phyloP scores from a whole-genome alignment of 305 asterid species.

The Solanum aculeatissimum region DNA sequence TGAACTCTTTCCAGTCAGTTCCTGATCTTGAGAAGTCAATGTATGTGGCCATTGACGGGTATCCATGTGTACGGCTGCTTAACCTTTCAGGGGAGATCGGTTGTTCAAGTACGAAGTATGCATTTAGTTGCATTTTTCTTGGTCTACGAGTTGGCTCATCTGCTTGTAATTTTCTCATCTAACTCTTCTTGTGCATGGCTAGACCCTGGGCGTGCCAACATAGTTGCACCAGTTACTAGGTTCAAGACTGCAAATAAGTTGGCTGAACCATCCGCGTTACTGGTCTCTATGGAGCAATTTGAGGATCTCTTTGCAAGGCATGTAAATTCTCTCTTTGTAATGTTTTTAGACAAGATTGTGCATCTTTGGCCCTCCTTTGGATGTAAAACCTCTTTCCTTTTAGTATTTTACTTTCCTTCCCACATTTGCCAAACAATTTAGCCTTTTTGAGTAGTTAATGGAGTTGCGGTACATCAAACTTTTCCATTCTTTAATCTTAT shows the following conservation, averaged over 20 bases:
- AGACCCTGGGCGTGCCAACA: slow-evolving; percentile 89
- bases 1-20: slow-evolving; percentile 67
- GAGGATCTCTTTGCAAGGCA: slow-evolving; percentile 71
- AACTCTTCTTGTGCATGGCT: slow-evolving; percentile 11
- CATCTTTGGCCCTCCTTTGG: not conserved
- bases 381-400: not conserved
- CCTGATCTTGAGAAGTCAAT: slow-evolving; percentile 95
- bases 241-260: slow-evolving; percentile 40
- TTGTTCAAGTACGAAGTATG: slow-evolving; percentile 69
- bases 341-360: not conserved
- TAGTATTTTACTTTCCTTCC: not conserved
- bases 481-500: not conserved
- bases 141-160: not conserved
- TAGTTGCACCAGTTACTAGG: slow-evolving; percentile 68
- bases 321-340: slow-evolving; percentile 12
- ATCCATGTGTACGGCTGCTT: slow-evolving; percentile 94
- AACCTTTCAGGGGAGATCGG: slow-evolving; percentile 95
- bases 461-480: not conserved
- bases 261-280: slow-evolving; percentile 45
- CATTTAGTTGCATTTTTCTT: slow-evolving; percentile 6
- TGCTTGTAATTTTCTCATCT: slow-evolving; percentile 6
- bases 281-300: slow-evolving; percentile 64
- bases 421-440: not conserved
- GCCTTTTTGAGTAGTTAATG: not conserved
- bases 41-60: slow-evolving; percentile 73